Percentiles rank a stretch among this genome's conserved stretches.
phyloP scores from a whole-genome alignment of 257 asterid species.

The Eucommia ulmoides region DNA sequence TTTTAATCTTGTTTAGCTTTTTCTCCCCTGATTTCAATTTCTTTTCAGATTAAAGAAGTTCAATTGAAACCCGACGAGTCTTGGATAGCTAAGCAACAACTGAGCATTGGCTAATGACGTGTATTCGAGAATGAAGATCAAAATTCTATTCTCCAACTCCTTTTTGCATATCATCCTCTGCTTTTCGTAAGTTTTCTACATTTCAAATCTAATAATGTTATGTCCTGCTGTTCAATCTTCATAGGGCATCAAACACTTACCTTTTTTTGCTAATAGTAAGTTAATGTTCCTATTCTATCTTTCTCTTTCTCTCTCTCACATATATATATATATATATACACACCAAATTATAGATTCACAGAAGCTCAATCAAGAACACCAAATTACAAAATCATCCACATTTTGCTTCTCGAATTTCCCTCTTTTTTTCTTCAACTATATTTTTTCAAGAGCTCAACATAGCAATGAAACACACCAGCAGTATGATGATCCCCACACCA shows the following conservation, averaged over 20 bases:
- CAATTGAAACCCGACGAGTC: slow-evolving; percentile 58
- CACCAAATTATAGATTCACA: background rate
- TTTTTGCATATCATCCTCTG: background rate
- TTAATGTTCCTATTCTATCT: no score
- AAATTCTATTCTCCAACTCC: background rate
- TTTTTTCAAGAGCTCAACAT: no score
- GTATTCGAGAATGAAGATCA: slow-evolving; percentile 5
- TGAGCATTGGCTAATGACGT: slow-evolving; percentile 39
- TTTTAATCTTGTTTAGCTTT: slow-evolving; percentile 1
- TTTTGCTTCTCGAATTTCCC: background rate
- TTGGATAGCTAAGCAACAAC: slow-evolving; percentile 73
- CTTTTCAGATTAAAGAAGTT: slow-evolving; percentile 62
- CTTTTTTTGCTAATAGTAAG: no score
- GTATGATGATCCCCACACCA: background rate
- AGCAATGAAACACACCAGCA: background rate
- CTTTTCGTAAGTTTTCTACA: background rate
- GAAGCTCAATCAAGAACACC: background rate
- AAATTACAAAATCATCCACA: background rate
- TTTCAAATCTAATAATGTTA: background rate
- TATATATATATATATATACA: background rate
- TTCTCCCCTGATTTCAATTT: background rate
- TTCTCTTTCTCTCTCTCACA: no score
- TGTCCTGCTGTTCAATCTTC: background rate
- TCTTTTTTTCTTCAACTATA: no score
- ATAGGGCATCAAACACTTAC: no score